Evolutionary conservation across 345 rosid species (phyloP), one percentile per base, ranked within the genome.

Genomic region (Eucalyptus pauciflora): DNA sequence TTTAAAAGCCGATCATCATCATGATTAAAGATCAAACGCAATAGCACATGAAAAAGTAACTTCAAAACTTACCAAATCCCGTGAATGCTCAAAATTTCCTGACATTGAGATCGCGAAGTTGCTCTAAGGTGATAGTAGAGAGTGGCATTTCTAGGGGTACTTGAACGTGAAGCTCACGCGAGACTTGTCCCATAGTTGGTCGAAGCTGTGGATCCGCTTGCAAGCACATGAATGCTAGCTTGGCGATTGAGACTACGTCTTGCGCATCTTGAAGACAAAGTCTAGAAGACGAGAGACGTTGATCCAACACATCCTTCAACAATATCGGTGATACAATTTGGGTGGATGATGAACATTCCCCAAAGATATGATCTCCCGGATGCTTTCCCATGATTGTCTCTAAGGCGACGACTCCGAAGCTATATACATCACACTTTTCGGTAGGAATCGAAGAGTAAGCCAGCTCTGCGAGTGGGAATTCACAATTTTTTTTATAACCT

Each of bases 401-500:
- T 54, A 56, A 56, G 2, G 60, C 12, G 27, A 56, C 5, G 5
- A 56, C 60, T 56, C 60, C 60, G 22, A 56, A 56, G 27, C 27
- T 56, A 56, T 56, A 56, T 9, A 22, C 27, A 22, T 54, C 25
- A 1, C 60, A 54, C 10, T 22, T 54, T 54, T 22, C 5, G 0
- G 27, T 20, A 22, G 60, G 60, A 54, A 22, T 56, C 1, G 2
- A 22, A 56, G 62, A 56, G 4, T 56, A 56, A 22, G 62, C 62
- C 2, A 56, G 62, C 62, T 56, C 27, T 56, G 6, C 13, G 0
- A 56, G 62, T 56, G 6, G 62, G 27, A 56, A 56, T 8, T 60
- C 31, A 12, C 7, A 1, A 0, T 3, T 60, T 60, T 3, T 25
- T 3, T 10, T n/a, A 60, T 27, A 60, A 27, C 31, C 67, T 60